Evolutionary conservation across 495 filamentous ascomycete species (phyloP), one percentile per base, ranked within the genome.

Genomic region (Neurospora sp.): DNA sequence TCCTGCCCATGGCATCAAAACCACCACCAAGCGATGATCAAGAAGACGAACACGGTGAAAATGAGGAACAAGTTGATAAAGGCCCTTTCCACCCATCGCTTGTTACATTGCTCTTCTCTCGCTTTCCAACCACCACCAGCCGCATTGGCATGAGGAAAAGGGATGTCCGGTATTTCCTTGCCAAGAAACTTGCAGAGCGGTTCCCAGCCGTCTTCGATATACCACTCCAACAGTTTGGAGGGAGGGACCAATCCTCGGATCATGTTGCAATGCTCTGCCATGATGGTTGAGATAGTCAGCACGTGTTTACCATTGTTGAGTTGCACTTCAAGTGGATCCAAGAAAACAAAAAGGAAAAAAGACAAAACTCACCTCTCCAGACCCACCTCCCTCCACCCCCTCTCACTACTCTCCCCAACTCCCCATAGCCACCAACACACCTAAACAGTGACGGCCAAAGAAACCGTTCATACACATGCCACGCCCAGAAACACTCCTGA

Each of bases 191-290:
- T 73, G 75, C 87, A 87, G 31, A 88, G 74, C 6, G 85, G 85
- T 72, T 72, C 83, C 85, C 86, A 88, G 4, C 86, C 87, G 66
- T 85, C 83, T 72, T 76, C 80, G 2, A 87, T 78, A 39, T 83
- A 75, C 76, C 82, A 85, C 66, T 87, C 81, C 44, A 88, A 74
- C 75, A 88, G 70, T 18, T 80, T 78, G 2, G 84, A 82, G 27
- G 80, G 79, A 1, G 85, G 84, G 0, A 85, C 82, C 18, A 84
- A 69, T 12, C 77, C 77, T 18, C 78, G 76, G 70, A 80, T 74
- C 78, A 80, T 80, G 70, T 59, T 70, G 66, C 59, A 40, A 71
- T 80, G 77, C 69, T 80, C 78, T 78, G 22, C 5, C 2, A 16
- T 3, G 2, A 35, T 22, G 46, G 18, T 27, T 0, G 12, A 53